Evolutionary conservation across 371 early-diverging fungal species (phyloP), one percentile per base, ranked within the genome.

Genomic region (Gilbertella persicaria): DNA sequence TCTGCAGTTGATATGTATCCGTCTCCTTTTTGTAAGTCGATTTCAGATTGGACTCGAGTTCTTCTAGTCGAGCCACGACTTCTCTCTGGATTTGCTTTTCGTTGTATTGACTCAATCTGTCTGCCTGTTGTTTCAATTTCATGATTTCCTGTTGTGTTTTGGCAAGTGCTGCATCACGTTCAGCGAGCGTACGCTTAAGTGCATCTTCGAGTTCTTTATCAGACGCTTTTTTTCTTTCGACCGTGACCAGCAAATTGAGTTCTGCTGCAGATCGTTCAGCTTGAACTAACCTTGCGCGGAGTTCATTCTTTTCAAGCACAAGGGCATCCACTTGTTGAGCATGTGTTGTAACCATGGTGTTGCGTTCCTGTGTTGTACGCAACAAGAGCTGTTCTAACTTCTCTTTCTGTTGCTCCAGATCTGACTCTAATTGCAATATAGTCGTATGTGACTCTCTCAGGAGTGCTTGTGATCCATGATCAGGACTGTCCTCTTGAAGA

Each of bases 81-180:
- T 59, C 60, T n/a, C 28, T 13, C 23, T 59, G 33, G 5, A 55
- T 41, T 14, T 43, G 47, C 5, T 39, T 50, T 6, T 51, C 46
- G 12, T 45, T 30, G 23, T 29, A 16, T 26, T 19, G 26, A 17
- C 42, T 23, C 13, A 45, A 8, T n/a, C 58, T 44, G 4, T 53
- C 49, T 2, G 29, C 28, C 9, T 54, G 37, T 1, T 28, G 28
- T 16, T 53, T 26, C 1, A 20, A 20, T 14, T 59, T 51, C 10
- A 52, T 60, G 1, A 64, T 13, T 6, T 50, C 39, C 6, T 28
- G 19, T 14, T 20, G 36, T 0, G 50, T 5, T 30, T 52, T 55
- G 5, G 55, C 51, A 13, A 59, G 5, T 33, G 59, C 60, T 9
- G 35, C 55, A 39, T 64, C 64, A 7, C 44, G 25, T 16, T 64